Evolutionary conservation across 2,329 filamentous ascomycete species (phyloP), one percentile per base, ranked within the genome.

Genomic region (Sporothrix brunneoviolacea): DNA sequence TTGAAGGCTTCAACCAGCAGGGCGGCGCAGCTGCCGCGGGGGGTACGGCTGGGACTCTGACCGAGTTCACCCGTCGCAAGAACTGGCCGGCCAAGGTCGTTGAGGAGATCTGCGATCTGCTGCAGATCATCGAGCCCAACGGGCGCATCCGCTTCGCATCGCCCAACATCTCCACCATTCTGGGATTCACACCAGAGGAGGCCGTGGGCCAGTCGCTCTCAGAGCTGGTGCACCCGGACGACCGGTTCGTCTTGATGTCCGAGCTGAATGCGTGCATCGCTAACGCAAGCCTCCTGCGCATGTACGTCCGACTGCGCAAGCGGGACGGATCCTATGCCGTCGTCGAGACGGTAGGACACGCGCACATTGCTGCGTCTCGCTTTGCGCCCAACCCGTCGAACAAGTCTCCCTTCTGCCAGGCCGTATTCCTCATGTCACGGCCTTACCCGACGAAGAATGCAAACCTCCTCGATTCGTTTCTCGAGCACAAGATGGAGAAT

Each of bases 401-500:
- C 56, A 75, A 81, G 52, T 77, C 81, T 3, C 78, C 82, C 1
- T 85, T 86, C 59, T 96, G 90, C 65, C 82, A 88, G 60, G 91
- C 91, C 33, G 88, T 96, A 59, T 96, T 96, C 65, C 87, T 97
- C 74, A 91, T 95, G 83, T 83, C 88, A 8, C 80, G 91, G 18
- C 88, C 88, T 1, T 95, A 96, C 65, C 90, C 89, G 5, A 94
- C 87, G 27, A 91, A 87, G 68, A 95, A 91, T 62, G 84, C 89
- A 1, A 80, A 80, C 4, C 75, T 96, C 10, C 75, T 96, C 18
- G 91, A 97, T 68, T 94, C 90, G 0, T 96, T 96, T 61, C 74
- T 97, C 24, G 91, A 97, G 65, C 91, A 96, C 70, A 96, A 96
- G 68, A 91, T 95, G 49, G 91, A 96, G 66, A 95, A 96, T 61